A percentile compares a stretch with the other conserved stretches of the same genome.
Conservation (phyloP, 305 asterid genomes). For the Ilex paraguariensis region DNA sequence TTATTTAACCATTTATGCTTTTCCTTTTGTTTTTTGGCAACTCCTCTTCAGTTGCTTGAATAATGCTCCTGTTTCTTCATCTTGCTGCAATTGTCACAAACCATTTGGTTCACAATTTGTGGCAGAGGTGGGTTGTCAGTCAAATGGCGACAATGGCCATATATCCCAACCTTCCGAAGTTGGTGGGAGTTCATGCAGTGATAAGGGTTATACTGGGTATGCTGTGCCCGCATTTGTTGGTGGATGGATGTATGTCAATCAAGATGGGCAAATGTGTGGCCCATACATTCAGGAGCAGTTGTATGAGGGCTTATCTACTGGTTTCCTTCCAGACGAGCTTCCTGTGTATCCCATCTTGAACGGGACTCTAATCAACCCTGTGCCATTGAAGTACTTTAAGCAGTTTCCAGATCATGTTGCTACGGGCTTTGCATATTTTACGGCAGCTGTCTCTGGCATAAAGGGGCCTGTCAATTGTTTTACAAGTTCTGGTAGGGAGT, state of each 20-base stretch:
- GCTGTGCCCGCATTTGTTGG: constrained; percentile 32
- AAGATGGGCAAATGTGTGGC: constrained; percentile 84
- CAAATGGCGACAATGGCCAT: constrained; percentile 34
- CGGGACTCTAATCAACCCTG: constrained; percentile 55
- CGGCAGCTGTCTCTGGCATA: constrained; percentile 19
- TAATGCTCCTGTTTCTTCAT: constrained; percentile 4
- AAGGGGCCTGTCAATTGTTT: constrained; percentile 15
- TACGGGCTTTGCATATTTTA: constrained; percentile 67
- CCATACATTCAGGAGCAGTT: constrained; percentile 87
- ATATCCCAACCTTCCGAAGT: constrained; percentile 24
- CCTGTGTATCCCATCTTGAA: constrained; percentile 76
- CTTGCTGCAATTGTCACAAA: constrained; percentile 18
- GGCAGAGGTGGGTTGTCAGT: constrained; percentile 41
- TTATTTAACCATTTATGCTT: neutral
- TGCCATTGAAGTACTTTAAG: constrained; percentile 68
- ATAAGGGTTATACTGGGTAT: constrained; percentile 21
- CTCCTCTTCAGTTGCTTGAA: constrained; percentile 15
- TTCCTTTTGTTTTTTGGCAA: neutral
- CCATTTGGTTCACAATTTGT: constrained; percentile 21
- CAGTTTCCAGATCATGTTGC: constrained; percentile 82
- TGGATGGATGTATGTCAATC: constrained; percentile 97
- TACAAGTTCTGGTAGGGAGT: constrained; percentile 9
- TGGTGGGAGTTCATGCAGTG: constrained; percentile 25
- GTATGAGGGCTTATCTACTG: constrained; percentile 72
- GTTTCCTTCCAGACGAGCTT: constrained; percentile 79